A percentile compares a stretch with the other conserved stretches of the same genome.
Conservation (phyloP, 1,284 basidiomycete species). For the Termitomyces sp. region DNA sequence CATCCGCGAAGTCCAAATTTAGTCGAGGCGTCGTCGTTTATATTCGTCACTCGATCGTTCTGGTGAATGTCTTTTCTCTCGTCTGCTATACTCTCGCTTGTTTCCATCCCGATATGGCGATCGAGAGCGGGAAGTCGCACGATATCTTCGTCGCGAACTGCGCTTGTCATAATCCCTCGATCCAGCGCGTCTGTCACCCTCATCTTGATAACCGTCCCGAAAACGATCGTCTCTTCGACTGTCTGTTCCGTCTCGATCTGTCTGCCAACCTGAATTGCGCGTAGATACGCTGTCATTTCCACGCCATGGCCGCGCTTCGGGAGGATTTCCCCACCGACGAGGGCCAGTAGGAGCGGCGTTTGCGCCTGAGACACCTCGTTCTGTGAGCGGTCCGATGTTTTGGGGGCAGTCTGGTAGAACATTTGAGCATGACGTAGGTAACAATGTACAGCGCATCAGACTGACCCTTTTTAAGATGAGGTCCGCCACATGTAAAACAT, state of each 20-base stretch:
- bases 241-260: conserved; percentile 9
- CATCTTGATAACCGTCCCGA: conserved; percentile 14
- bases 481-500: conserved; percentile 90
- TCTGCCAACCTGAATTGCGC: conserved; percentile 15
- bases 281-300: conserved; percentile 26
- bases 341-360: conserved; percentile 39
- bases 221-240: conserved; percentile 17
- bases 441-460: neutral
- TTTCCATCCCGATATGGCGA: conserved; percentile 18
- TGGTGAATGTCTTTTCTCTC: conserved; percentile 37
- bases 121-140: conserved; percentile 31
- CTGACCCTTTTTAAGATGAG: conserved; percentile 83
- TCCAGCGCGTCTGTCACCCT: conserved; percentile 2
- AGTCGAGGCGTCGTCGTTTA: conserved; percentile 34
- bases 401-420: conserved; percentile 65
- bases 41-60: conserved; percentile 35
- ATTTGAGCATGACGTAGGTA: conserved; percentile 8
- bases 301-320: conserved; percentile 37
- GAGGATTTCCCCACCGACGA: conserved; percentile 35
- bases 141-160: conserved; percentile 15
- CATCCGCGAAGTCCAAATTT: conserved; percentile 1
- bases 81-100: conserved; percentile 15
- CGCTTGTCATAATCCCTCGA: conserved; percentile 15
- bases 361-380: conserved; percentile 41
- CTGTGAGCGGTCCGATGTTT: conserved; percentile 46